These are phyloP conservation scores for Henningerozyma blattae DNA, from an alignment of 805 yeast genomes.

Conservation along the genomic window DNA sequence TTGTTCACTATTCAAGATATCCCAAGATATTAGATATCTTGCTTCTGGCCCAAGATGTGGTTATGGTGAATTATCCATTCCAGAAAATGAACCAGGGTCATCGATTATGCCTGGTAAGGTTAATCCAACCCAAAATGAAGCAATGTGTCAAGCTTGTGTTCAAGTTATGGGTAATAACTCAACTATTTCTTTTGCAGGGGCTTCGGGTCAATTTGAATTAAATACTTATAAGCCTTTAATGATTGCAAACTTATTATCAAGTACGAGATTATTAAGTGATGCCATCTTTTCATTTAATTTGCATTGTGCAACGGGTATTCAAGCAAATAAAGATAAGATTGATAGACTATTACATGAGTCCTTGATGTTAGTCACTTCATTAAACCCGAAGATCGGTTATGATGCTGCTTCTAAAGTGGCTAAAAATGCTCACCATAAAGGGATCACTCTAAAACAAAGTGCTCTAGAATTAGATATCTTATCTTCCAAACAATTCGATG, in stretches of 20 bases:
- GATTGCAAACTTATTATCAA: conserved; percentile 80
- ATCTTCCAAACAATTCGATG: conserved; percentile 76
- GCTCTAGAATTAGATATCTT: conserved; percentile 86
- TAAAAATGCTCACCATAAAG: conserved; percentile 97
- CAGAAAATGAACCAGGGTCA: conserved; percentile 98
- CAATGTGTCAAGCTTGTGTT: conserved; percentile 93
- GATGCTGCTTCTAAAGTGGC: conserved; percentile 97
- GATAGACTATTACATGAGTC: conserved; percentile 84
- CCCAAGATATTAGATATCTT: conserved; percentile 94
- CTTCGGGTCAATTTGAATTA: conserved; percentile 96
- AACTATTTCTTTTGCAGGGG: conserved; percentile 93
- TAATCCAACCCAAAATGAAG: conserved; percentile 98
- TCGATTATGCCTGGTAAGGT: conserved; percentile 99
- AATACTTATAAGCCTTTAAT: conserved; percentile 96
- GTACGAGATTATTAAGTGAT: conserved; percentile 81
- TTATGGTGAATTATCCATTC: conserved; percentile 87
- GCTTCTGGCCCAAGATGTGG: conserved; percentile 99
- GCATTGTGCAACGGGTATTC: conserved; percentile 90
- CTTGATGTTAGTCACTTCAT: conserved; percentile 94
- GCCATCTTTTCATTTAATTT: conserved; percentile 82
- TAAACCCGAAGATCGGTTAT: conserved; percentile 98
- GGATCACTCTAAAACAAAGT: conserved; percentile 86
- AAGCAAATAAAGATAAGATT: conserved; percentile 81
- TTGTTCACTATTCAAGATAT: conserved; percentile 86
- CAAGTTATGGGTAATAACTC: conserved; percentile 97